A percentile compares a stretch with the other conserved stretches of the same genome.
Evolutionary conservation across 1,284 basidiomycete genomes (phyloP).

Genomic region (Moniliella sp.): DNA sequence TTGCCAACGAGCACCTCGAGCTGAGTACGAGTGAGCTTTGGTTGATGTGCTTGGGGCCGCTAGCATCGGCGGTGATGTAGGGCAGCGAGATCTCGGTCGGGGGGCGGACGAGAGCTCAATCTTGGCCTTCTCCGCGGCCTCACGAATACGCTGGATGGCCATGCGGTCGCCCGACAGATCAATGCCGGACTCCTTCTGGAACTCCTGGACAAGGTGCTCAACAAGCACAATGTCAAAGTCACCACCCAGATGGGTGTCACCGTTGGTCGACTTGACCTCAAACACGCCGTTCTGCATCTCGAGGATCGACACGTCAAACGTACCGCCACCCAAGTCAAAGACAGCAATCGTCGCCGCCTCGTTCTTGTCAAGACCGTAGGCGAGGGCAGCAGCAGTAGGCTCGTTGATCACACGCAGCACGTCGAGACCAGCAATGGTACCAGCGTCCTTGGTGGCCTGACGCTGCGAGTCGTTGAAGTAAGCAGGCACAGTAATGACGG

Average conservation of each 20-base stretch:
- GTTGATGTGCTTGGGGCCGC: constrained; percentile 93
- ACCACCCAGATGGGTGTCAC: constrained; percentile 93
- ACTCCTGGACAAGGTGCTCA: constrained; percentile 64
- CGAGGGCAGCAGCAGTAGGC: constrained; percentile 87
- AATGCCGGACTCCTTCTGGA: constrained; percentile 75
- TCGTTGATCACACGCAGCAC: constrained; percentile 97
- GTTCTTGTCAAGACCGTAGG: constrained; percentile 45
- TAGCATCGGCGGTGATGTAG: constrained; percentile 84
- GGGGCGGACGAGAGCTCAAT: constrained; percentile 79
- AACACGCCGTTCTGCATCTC: constrained; percentile 99
- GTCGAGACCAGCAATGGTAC: constrained; percentile 83
- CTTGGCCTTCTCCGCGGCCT: constrained; percentile 97
- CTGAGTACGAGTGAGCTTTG: constrained; percentile 61
- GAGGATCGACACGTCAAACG: constrained; percentile 90
- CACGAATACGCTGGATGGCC: constrained; percentile 96
- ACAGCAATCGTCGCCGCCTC: constrained; percentile 50
- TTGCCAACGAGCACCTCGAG: constrained; percentile 66
- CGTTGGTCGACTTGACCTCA: constrained; percentile 96
- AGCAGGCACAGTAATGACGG: constrained; percentile 80
- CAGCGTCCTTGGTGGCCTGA: constrained; percentile 92
- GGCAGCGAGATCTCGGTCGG: constrained; percentile 83
- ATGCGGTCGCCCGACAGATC: constrained; percentile 68
- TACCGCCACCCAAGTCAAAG: constrained; percentile 87
- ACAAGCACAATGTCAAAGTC: constrained; percentile 86
- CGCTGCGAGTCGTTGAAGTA: constrained; percentile 99